phyloP scores from a whole-genome alignment of 345 rosid species.

The Brassica rapa region DNA sequence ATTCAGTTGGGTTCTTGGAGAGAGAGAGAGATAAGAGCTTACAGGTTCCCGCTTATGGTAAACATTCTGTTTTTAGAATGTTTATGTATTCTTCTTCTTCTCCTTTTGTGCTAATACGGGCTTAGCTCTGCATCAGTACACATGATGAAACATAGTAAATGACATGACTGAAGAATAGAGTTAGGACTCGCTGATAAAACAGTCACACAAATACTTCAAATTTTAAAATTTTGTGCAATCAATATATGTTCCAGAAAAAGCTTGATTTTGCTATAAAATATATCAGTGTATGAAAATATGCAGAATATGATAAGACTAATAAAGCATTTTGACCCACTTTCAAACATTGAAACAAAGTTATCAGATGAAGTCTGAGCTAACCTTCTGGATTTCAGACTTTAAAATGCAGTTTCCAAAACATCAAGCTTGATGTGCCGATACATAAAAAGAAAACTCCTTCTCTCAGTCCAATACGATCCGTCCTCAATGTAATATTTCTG shows the following conservation, averaged over 20 bases:
- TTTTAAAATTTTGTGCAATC: not conserved
- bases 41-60: not conserved
- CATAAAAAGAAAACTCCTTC: slow-evolving; percentile 18
- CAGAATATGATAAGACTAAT: slow-evolving; percentile 2
- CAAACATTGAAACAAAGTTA: not conserved
- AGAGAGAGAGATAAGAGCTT: not conserved
- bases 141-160: not conserved
- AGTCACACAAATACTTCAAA: not conserved
- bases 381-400: slow-evolving; percentile 19
- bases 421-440: slow-evolving; percentile 8
- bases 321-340: not conserved
- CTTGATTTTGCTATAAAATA: not conserved
- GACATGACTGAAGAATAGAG: slow-evolving; percentile 9
- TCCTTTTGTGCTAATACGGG: not conserved
- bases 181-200: not conserved
- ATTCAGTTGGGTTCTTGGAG: not conserved
- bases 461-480: slow-evolving; percentile 14
- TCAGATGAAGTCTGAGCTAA: slow-evolving; percentile 3
- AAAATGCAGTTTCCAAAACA: slow-evolving; percentile 19
- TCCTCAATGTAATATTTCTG: slow-evolving; percentile 18
- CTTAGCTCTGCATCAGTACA: no score
- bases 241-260: not conserved
- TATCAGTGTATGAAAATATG: slow-evolving; percentile 6
- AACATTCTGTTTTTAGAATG: slow-evolving; percentile 2
- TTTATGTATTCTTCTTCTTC: slow-evolving; percentile 5